Conservation (phyloP, 1,139 yeast genomes). For the Taiozyma sp. region DNA sequence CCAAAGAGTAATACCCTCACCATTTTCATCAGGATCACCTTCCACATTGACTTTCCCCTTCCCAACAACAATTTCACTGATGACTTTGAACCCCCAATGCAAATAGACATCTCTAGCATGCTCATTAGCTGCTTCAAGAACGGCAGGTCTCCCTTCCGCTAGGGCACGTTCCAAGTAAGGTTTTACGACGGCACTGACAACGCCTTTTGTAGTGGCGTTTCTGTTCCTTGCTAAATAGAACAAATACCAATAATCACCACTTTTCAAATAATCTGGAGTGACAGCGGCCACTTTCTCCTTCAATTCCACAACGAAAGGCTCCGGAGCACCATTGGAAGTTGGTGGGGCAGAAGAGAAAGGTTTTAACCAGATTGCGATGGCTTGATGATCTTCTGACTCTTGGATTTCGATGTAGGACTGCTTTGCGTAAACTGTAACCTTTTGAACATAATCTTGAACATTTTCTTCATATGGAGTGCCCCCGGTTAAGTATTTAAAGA, state of each 20-base stretch:
- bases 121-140: slow-evolving; percentile 14
- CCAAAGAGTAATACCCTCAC: slow-evolving; percentile 7
- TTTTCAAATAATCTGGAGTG: slow-evolving; percentile 1
- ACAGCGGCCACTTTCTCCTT: slow-evolving; percentile 2
- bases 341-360: slow-evolving; percentile 7
- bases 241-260: slow-evolving; percentile 10
- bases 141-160: slow-evolving; percentile 10
- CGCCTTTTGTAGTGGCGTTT: slow-evolving; percentile 6
- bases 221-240: slow-evolving; percentile 16
- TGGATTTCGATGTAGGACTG: slow-evolving; percentile 2
- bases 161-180: slow-evolving; percentile 9
- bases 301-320: slow-evolving; percentile 4
- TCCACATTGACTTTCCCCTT: slow-evolving; percentile 5
- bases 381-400: slow-evolving; percentile 10
- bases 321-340: neutral
- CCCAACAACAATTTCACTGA: slow-evolving; percentile 9
- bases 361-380: slow-evolving; percentile 16
- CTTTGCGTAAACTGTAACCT: neutral
- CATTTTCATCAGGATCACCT: slow-evolving; percentile 5
- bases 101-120: slow-evolving; percentile 18
- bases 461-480: neutral
- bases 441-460: neutral
- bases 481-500: neutral
- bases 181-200: slow-evolving; percentile 14
- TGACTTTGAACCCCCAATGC: slow-evolving; percentile 16